Base-by-base conservation (phyloP, 108 stramenopile species). In the Pseudonitzschia pungens region DNA sequence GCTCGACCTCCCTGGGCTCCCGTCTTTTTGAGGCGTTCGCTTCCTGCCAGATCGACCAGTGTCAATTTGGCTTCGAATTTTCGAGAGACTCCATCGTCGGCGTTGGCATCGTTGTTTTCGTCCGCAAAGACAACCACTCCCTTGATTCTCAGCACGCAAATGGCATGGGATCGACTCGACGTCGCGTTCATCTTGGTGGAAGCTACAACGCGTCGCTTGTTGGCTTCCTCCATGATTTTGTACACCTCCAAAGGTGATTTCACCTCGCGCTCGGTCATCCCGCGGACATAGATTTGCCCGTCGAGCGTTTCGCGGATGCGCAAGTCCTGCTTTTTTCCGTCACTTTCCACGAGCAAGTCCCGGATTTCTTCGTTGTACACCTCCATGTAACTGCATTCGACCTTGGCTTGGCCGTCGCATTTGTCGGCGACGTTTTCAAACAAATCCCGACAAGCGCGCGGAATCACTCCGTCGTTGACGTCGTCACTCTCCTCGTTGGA, bases 281-380 rank as follows among this genome's bases (percentile, higher is more conserved):
- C 90, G 41, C 70, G 81, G 9, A 96, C 84, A 43, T 84, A 81
- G 26, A 93, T 86, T 52, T 87, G 89, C 29, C 87, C 90, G 44
- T 78, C 62, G 21, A 82, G 65, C 14, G 76, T 82, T 78, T 81
- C 80, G 26, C 77, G 67, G 27, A 81, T 78, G 33, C 71, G 59
- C 43, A 82, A 59, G 40, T 69, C 48, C 4, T 41, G 16, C 54
- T 48, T 82, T 36, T 55, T 80, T 76, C n/a, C n/a, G n/a, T n/a
- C n/a, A n/a, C n/a, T n/a, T 33, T 86, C 85, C 24, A 82, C 68
- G 14, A 83, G 70, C 65, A 92, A 69, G 33, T 81, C 73, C 18
- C 96, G 85, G 71, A 99, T 96, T 69, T 99, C 97, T 81, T 99
- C 99, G 82, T 98, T 99, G 86, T 99, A 99, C 59, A 99, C 98